These are phyloP conservation scores for Phlebiopsis flavidoalba DNA, from an alignment of 768 basidiomycete species.

Conservation along the genomic window DNA sequence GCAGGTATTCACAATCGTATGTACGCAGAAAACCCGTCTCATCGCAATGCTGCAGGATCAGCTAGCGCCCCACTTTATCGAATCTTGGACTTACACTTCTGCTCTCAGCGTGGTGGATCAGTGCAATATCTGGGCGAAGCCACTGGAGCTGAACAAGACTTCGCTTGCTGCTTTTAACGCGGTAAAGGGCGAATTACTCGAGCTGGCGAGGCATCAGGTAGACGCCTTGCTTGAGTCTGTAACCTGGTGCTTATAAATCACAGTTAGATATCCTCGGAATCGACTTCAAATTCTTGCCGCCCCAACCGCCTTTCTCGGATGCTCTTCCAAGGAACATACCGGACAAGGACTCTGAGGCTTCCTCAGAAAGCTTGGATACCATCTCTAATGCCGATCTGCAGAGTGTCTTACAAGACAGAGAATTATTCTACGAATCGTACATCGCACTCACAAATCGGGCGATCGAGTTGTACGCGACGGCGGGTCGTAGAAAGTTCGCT, in stretches of 20 bases:
- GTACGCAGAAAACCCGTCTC: not conserved
- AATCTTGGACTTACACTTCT: constrained; percentile 92
- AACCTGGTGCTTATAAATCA: constrained; percentile 1
- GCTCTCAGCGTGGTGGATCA: constrained; percentile 78
- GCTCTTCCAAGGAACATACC: constrained; percentile 24
- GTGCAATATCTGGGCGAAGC: constrained; percentile 67
- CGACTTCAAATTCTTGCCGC: constrained; percentile 64
- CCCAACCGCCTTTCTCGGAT: constrained; percentile 65
- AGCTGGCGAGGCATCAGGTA: constrained; percentile 88
- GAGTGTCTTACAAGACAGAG: constrained; percentile 46
- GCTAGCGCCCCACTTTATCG: constrained; percentile 70
- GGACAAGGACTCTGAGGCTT: constrained; percentile 1
- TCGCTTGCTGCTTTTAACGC: constrained; percentile 55
- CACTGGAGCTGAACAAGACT: constrained; percentile 41
- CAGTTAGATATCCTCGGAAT: constrained; percentile 88
- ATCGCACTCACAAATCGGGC: constrained; percentile 69
- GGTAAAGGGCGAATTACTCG: constrained; percentile 82
- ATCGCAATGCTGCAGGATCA: constrained; percentile 31
- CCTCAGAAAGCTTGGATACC: constrained; percentile 18
- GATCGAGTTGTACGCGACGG: constrained; percentile 78
- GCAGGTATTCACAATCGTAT: constrained; percentile 43
- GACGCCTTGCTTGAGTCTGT: not conserved
- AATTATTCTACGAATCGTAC: constrained; percentile 77
- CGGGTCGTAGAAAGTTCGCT: constrained; percentile 82
- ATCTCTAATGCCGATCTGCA: constrained; percentile 63